Base-by-base conservation (phyloP, 2,329 filamentous ascomycete genomes). In the Calonectria fujianensis region DNA sequence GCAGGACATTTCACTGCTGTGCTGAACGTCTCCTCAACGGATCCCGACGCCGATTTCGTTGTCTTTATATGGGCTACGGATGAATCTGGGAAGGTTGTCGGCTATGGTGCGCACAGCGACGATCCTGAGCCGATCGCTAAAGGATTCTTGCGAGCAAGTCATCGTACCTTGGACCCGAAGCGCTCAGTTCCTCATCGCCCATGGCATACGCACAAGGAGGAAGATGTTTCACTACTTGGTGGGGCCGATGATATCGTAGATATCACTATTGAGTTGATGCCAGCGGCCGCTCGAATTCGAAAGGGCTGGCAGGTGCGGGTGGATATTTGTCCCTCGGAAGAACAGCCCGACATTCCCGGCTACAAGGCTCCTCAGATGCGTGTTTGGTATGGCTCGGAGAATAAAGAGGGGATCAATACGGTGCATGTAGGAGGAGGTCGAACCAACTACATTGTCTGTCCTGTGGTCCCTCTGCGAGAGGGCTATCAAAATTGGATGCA, bases 261-360 rank as follows among this genome's bases (percentile, higher is more conserved):
- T 13, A 27, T 63, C 27, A 27, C 35, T 2, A 11, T 63, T 13
- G 57, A 63, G 24, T 14, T 63, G 13, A 63, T 63, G 57, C 57
- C 57, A 29, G 57, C 57, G 4, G 57, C 57, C 10, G 57, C 57
- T 27, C 37, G 57, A 20, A 24, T 63, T 8, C 24, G 57, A 6
- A 29, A 41, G 27, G 57, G 57, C 3, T 63, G 57, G 57, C 39
- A 45, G 57, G 18, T 63, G 35, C 35, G 57, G 0, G 57, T 63
- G 18, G 57, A 63, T 27, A 41, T 63, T n/a, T 63, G 57, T 24
- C 57, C 57, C 35, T 63, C 57, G 9, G 57, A 63, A 27, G 35
- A 63, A 4, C 57, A 63, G 24, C 57, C 57, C 4, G 57, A 63
- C 37, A 63, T 63, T 16, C 57, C 57, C 13, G 24, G 24, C 24